A percentile compares a stretch with the other conserved stretches of the same genome.
These are phyloP conservation scores for Purpureocillium lavendulum DNA, from an alignment of 2,329 filamentous ascomycete genomes.

Conservation along the genomic window DNA sequence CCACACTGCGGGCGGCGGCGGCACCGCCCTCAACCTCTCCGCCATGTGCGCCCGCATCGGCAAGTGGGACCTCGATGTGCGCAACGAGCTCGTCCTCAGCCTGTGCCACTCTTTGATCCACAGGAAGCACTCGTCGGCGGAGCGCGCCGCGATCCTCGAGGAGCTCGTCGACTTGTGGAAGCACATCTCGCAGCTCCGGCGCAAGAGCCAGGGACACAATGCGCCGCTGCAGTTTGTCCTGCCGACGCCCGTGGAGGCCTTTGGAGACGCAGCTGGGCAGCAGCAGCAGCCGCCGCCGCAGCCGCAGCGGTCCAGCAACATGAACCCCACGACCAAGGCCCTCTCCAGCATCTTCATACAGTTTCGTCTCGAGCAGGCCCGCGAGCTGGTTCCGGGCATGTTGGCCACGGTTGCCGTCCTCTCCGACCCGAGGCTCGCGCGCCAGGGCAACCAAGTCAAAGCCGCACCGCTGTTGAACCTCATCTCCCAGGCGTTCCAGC, in stretches of 20 bases:
- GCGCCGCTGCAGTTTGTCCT: slow-evolving; percentile 17
- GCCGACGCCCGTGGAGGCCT: slow-evolving; percentile 18
- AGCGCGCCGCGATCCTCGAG: slow-evolving; percentile 11
- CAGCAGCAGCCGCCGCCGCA: slow-evolving; percentile 1
- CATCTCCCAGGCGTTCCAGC: slow-evolving; percentile 12
- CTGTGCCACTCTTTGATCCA: slow-evolving; percentile 17
- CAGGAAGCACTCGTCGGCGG: slow-evolving; percentile 6
- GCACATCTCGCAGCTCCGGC: slow-evolving; percentile 25
- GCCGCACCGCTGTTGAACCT: slow-evolving; percentile 21
- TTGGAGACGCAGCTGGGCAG: slow-evolving; percentile 5
- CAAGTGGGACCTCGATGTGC: slow-evolving; percentile 15
- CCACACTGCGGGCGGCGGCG: background rate
- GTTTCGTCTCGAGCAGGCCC: slow-evolving; percentile 14
- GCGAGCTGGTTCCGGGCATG: slow-evolving; percentile 20
- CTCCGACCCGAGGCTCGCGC: slow-evolving; percentile 16
- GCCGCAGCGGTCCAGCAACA: background rate
- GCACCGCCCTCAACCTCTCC: slow-evolving; percentile 15
- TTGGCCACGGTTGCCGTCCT: slow-evolving; percentile 21
- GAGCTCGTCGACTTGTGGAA: slow-evolving; percentile 27
- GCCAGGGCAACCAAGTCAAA: slow-evolving; percentile 5
- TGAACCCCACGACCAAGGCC: slow-evolving; percentile 10
- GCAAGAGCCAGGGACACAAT: slow-evolving; percentile 14
- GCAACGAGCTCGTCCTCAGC: slow-evolving; percentile 22
- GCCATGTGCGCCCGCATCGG: slow-evolving; percentile 16
- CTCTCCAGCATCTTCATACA: slow-evolving; percentile 23